Evolutionary conservation across 768 basidiomycete species (phyloP), one percentile per base, ranked within the genome.

Genomic region (Collybia mongolica): DNA sequence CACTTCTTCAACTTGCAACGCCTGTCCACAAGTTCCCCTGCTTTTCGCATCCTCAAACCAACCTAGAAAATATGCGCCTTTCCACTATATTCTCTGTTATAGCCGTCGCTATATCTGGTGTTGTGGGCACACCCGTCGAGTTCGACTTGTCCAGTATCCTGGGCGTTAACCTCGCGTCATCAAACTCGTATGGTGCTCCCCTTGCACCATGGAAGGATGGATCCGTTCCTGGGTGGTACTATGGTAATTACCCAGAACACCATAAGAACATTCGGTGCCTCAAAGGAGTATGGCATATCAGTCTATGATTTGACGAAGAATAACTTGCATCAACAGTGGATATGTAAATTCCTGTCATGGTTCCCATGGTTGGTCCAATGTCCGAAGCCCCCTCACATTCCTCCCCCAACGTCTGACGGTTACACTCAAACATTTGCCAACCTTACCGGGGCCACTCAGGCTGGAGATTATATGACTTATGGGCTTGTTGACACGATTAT

Each of bases 191-290:
- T 42, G 68, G 68, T 24, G 64, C 71, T 9, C 71, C 71, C 0
- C 54, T 63, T 18, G 64, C 68, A 8, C 72, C 71, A 28, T 70
- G 68, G 69, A 24, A 59, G 39, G 2, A 19, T 9, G 65, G 60
- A 6, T 49, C 59, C 40, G 41, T 54, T 11, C 71, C 71, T 23
- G 71, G 72, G 20, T 73, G 72, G 72, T 72, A 73, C 58, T 70
- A 65, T 48, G 72, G 72, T 15, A 57, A 52, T 22, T 52, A 63
- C 37, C 63, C 63, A 5, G 47, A 54, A 15, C 40, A 55, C 6
- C 56, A 65, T 24, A 60, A 53, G 4, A 48, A 57, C 14, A 37
- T 68, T 8, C 58, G 60, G 20, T 65, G 64, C 17, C 54, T 66
- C 23, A 54, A 54, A 39, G 62, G 58, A 12, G 64, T 56, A 20